A percentile compares a stretch with the other conserved stretches of the same genome.
Evolutionary conservation across 805 yeast genomes (phyloP).

Genomic region (Grigorovia jiainica): DNA sequence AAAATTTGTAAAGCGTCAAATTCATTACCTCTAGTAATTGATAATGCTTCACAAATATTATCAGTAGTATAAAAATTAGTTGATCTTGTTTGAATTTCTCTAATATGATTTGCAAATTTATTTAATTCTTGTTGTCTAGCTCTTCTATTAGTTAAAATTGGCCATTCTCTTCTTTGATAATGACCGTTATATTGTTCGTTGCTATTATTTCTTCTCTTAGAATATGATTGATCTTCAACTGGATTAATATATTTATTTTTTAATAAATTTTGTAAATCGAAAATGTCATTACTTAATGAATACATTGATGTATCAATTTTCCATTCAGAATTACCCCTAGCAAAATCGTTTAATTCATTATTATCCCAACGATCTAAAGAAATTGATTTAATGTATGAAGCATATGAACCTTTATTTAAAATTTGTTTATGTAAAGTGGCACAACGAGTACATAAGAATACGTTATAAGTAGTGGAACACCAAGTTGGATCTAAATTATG

Average conservation of each 20-base stretch:
- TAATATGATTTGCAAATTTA: constrained; percentile 42
- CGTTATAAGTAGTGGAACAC: constrained; percentile 39
- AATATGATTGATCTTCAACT: constrained; percentile 42
- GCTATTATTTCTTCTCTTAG: constrained; percentile 47
- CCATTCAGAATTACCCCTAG: neutral
- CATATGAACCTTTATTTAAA: constrained; percentile 41
- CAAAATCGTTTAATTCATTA: neutral
- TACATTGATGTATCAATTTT: neutral
- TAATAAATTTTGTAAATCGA: constrained; percentile 5
- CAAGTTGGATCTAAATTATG: constrained; percentile 49
- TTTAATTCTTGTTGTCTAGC: constrained; percentile 43
- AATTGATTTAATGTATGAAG: constrained; percentile 62
- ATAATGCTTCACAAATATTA: constrained; percentile 56
- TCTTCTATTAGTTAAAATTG: constrained; percentile 40
- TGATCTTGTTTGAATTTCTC: constrained; percentile 29
- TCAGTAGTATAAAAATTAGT: constrained; percentile 45
- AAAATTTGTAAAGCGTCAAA: constrained; percentile 51
- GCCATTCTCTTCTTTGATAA: constrained; percentile 9
- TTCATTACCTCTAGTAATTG: constrained; percentile 48
- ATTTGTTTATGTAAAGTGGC: constrained; percentile 61
- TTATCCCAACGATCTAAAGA: constrained; percentile 60
- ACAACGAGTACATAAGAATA: constrained; percentile 77
- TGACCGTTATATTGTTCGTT: neutral
- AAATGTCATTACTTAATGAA: constrained; percentile 14
- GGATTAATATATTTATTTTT: constrained; percentile 21